Evolutionary conservation across 2,329 filamentous ascomycete species (phyloP).

Genomic region (Catunica adiposa): DNA sequence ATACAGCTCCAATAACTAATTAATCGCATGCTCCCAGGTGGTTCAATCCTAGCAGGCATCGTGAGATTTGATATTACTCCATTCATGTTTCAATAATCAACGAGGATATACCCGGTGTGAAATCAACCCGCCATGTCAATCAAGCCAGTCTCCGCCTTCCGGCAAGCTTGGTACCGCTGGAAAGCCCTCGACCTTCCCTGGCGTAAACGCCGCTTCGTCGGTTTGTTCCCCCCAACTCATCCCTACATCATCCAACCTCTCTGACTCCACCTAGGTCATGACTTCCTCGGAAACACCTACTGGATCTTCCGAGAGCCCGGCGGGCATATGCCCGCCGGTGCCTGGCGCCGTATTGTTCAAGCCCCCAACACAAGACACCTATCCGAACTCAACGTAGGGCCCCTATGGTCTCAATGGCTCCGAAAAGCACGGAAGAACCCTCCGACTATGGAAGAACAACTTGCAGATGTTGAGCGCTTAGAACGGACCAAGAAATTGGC

Average conservation of each 20-base stretch:
- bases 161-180: constrained; percentile 41
- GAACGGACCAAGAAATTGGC: constrained; percentile 38
- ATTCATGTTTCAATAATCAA: not conserved
- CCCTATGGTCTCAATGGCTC: constrained; percentile 54
- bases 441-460: constrained; percentile 41
- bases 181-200: constrained; percentile 46
- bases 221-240: constrained; percentile 24
- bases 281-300: constrained; percentile 50
- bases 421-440: constrained; percentile 39
- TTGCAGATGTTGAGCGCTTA: constrained; percentile 35
- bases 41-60: too few relatives aligned
- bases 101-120: not conserved
- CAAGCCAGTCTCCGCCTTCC: constrained; percentile 13
- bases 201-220: constrained; percentile 46
- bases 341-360: constrained; percentile 46
- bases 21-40: too few relatives aligned
- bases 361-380: constrained; percentile 38
- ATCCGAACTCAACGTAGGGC: constrained; percentile 39
- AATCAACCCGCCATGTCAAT: constrained; percentile 4
- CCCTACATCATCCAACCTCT: not conserved
- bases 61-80: not conserved
- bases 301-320: constrained; percentile 47
- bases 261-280: constrained; percentile 32
- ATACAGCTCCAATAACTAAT: too few relatives aligned
- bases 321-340: constrained; percentile 21